These are phyloP conservation scores for Tetramitus jugosus DNA, from an alignment of 208 protist genomes.

Conservation along the genomic window DNA sequence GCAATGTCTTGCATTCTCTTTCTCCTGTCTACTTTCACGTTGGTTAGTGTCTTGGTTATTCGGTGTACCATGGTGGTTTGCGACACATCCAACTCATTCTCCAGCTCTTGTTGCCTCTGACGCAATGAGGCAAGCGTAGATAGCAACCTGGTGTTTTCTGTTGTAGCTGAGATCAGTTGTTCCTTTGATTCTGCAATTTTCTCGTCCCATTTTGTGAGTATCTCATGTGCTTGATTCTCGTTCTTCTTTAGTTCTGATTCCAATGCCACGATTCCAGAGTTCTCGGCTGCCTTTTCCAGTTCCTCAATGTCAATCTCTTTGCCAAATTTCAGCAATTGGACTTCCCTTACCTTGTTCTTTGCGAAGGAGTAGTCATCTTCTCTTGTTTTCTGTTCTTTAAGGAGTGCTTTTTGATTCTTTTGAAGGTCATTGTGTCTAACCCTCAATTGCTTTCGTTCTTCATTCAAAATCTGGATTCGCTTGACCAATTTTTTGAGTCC, in stretches of 20 bases:
- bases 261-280: too few species aligned
- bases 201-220: slow-evolving; percentile 22
- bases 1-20: neutral
- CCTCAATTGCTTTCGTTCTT: slow-evolving; percentile 31
- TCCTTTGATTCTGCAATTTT: slow-evolving; percentile 16
- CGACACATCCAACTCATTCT: slow-evolving; percentile 5
- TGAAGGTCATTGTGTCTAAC: slow-evolving; percentile 24
- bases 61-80: neutral
- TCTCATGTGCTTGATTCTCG: slow-evolving; percentile 17
- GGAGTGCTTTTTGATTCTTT: slow-evolving; percentile 29
- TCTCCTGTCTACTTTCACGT: neutral
- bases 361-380: slow-evolving; percentile 27
- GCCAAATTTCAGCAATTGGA: slow-evolving; percentile 52
- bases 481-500: slow-evolving; percentile 20
- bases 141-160: slow-evolving; percentile 31
- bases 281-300: slow-evolving; percentile 26
- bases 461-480: slow-evolving; percentile 27
- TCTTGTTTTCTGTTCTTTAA: slow-evolving; percentile 39
- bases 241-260: slow-evolving; percentile 28
- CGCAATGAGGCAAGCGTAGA: slow-evolving; percentile 28
- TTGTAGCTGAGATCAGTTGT: neutral
- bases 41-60: neutral
- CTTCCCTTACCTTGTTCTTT: slow-evolving; percentile 38
- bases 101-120: slow-evolving; percentile 26
- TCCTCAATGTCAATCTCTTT: slow-evolving; percentile 43